Conservation (phyloP, 129 eudicot species). For the Flaveria bidentis region DNA sequence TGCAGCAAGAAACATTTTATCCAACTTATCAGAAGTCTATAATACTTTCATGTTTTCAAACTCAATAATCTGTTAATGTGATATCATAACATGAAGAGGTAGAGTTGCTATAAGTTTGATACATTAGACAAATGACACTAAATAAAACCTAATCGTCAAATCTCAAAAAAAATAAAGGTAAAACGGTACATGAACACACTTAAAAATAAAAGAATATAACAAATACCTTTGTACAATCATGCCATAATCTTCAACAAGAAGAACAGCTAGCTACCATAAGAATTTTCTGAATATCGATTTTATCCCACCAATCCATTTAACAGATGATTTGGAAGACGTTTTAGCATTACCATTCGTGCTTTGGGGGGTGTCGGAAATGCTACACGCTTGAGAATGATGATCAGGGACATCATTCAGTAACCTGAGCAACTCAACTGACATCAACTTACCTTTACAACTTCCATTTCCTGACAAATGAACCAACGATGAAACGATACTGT, state of each 20-base stretch:
- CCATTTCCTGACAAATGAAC: conserved; percentile 26
- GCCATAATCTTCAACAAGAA: conserved; percentile 17
- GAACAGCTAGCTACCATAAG: conserved; percentile 1
- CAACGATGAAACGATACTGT: conserved; percentile 27
- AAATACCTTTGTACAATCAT: background rate
- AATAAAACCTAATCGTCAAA: background rate
- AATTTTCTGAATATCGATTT: conserved; percentile 21
- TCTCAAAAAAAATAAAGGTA: too few relatives aligned
- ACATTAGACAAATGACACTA: conserved; percentile 36
- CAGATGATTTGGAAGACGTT: conserved; percentile 15
- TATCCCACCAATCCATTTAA: conserved; percentile 25
- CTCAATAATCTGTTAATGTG: too few relatives aligned
- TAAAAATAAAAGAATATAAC: conserved; percentile 5
- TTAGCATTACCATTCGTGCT: conserved; percentile 22
- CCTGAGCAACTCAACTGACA: conserved; percentile 36
- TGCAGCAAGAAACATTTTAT: too few relatives aligned
- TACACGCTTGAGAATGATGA: conserved; percentile 29
- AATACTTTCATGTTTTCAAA: too few relatives aligned
- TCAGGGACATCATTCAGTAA: conserved; percentile 21
- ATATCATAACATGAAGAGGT: conserved; percentile 17
- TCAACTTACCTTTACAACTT: conserved; percentile 30
- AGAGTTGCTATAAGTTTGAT: conserved; percentile 33
- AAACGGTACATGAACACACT: too few relatives aligned
- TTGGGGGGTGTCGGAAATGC: conserved; percentile 24
- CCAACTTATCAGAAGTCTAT: too few relatives aligned